Evolutionary conservation across 768 basidiomycete genomes (phyloP), one percentile per base, ranked within the genome.

Genomic region (Lactarius indigo): DNA sequence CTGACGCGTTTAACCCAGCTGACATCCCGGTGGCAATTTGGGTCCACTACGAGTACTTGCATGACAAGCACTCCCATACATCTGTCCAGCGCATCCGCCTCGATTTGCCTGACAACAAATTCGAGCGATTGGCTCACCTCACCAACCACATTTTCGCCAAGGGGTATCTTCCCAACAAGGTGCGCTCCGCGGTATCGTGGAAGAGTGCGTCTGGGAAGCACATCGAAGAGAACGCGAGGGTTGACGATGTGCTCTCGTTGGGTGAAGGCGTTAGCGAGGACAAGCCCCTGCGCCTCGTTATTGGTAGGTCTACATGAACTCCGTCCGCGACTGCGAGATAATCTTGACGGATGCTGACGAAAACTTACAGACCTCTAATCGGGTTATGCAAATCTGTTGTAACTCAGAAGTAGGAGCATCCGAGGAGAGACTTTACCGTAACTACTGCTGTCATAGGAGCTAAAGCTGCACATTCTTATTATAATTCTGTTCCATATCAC

Each of bases 91-190:
- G 81, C 55, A 69, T 82, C 67, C 80, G 79, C 71, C n/a, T 83
- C 33, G 76, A 78, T 42, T 63, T 69, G 39, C 68, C 70, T 0
- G 71, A 76, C 55, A 57, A 20, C 33, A 78, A 69, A 69, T 75
- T 79, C 60, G 80, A 80, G 69, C 72, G 75, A n/a, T n/a, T n/a
- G n/a, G n/a, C n/a, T n/a, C n/a, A n/a, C n/a, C n/a, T 83, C 61
- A 82, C 81, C 47, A 84, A 83, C 76, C 66, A 82, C 65, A 75
- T 83, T 67, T 84, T 83, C 74, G 66, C 61, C 31, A 75, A 75
- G 33, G 79, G 79, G 1, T 84, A 77, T 64, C 71, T 78, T 26
- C 72, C 77, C 8, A 65, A 73, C n/a, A 74, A 79, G 61, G 59
- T 76, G 52, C 74, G 81, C 59, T 67, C 77, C 31, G 69, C 75